These are phyloP conservation scores for Globisporangium ultimum DNA, from an alignment of 352 stramenopile genomes.

Conservation along the genomic window DNA sequence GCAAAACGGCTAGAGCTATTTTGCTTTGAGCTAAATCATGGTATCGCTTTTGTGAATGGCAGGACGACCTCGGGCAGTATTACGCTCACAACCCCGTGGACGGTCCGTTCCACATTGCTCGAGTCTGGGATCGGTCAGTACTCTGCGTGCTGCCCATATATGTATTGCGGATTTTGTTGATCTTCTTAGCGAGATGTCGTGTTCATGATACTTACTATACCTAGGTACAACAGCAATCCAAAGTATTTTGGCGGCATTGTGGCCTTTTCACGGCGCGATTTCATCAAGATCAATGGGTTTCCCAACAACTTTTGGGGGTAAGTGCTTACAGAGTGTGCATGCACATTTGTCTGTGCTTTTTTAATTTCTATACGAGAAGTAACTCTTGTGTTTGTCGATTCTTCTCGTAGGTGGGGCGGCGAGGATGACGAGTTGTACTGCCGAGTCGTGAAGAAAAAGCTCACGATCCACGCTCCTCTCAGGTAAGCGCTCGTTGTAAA, in stretches of 20 bases:
- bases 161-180: not conserved
- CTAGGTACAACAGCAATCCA: conserved; percentile 89
- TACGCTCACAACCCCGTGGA: conserved; percentile 68
- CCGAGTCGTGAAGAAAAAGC: conserved; percentile 46
- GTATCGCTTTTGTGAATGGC: not conserved
- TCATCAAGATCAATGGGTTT: conserved; percentile 94
- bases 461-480: conserved; percentile 30
- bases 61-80: conserved; percentile 68
- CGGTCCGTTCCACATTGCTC: conserved; percentile 91
- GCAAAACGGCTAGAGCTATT: too few relatives aligned
- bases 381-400: not conserved
- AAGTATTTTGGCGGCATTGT: conserved; percentile 95
- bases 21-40: not conserved
- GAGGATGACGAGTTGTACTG: conserved; percentile 59
- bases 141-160: not conserved
- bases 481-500: conserved; percentile 15
- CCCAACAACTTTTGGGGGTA: conserved; percentile 94
- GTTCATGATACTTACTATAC: too few relatives aligned
- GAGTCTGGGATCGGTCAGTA: conserved; percentile 84
- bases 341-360: too few relatives aligned
- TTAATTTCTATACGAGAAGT: too few relatives aligned
- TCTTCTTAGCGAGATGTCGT: not conserved
- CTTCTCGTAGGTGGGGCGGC: conserved; percentile 30
- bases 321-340: too few relatives aligned
- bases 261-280: conserved; percentile 84